A percentile compares a stretch with the other conserved stretches of the same genome.
phyloP scores from a whole-genome alignment of 2,329 filamentous ascomycete species.

The Lecanosticta acicola region DNA sequence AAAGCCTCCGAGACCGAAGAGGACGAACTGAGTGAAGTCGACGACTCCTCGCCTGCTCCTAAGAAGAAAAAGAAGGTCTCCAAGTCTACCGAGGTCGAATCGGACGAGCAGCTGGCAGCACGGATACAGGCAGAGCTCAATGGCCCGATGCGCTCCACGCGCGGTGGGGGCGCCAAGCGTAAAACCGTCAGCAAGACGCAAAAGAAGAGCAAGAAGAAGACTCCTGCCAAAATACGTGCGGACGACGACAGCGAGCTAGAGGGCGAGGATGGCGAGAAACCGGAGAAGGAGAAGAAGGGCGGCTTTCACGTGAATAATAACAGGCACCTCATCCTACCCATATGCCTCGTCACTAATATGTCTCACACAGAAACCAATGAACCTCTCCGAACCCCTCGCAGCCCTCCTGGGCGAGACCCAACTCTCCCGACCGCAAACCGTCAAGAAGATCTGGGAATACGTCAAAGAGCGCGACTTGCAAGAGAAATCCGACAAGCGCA shows the following conservation, averaged over 20 bases:
- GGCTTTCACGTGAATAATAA: slow-evolving; percentile 69
- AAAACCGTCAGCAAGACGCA: slow-evolving; percentile 57
- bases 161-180: slow-evolving; percentile 58
- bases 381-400: slow-evolving; percentile 63
- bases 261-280: slow-evolving; percentile 41
- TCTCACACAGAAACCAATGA: slow-evolving; percentile 59
- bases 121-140: slow-evolving; percentile 92
- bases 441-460: slow-evolving; percentile 94
- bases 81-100: slow-evolving; percentile 58
- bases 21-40: slow-evolving; percentile 39
- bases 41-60: slow-evolving; percentile 37
- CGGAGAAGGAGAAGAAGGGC: slow-evolving; percentile 67
- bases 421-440: slow-evolving; percentile 89
- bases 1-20: slow-evolving; percentile 31
- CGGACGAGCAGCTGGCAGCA: slow-evolving; percentile 83
- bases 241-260: slow-evolving; percentile 75
- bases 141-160: slow-evolving; percentile 61
- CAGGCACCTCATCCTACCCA: not conserved
- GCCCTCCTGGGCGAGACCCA: slow-evolving; percentile 66
- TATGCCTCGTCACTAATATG: slow-evolving; percentile 6
- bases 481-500: slow-evolving; percentile 83
- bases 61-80: slow-evolving; percentile 46
- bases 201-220: slow-evolving; percentile 58
- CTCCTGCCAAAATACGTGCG: slow-evolving; percentile 63
- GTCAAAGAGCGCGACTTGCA: slow-evolving; percentile 86